Percentiles rank a stretch among this genome's conserved stretches.
Evolutionary conservation across 805 yeast genomes (phyloP).

Genomic region (Lipomyces anomalus): DNA sequence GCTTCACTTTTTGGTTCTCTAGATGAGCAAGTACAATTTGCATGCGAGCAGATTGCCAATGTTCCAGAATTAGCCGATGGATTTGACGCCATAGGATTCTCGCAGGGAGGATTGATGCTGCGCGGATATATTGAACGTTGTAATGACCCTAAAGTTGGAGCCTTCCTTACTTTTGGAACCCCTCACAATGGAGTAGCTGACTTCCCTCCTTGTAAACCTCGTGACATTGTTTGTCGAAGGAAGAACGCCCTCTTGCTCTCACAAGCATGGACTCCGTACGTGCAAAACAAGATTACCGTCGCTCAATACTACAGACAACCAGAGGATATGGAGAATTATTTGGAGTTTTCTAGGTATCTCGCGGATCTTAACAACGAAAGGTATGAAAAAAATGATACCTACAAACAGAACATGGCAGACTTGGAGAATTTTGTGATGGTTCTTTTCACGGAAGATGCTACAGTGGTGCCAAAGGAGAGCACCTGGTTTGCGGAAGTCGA

Average conservation of each 20-base stretch:
- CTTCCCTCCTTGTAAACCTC: slow-evolving; percentile 46
- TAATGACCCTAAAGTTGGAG: slow-evolving; percentile 40
- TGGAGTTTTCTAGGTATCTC: slow-evolving; percentile 52
- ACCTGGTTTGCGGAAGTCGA: slow-evolving; percentile 58
- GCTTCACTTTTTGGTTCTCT: slow-evolving; percentile 56
- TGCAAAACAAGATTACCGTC: slow-evolving; percentile 56
- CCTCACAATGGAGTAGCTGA: slow-evolving; percentile 70
- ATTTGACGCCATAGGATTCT: slow-evolving; percentile 70
- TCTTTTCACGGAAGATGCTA: slow-evolving; percentile 56
- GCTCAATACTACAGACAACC: slow-evolving; percentile 76
- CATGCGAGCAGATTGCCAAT: slow-evolving; percentile 48
- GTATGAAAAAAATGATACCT: slow-evolving; percentile 35
- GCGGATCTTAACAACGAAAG: slow-evolving; percentile 66
- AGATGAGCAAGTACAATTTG: slow-evolving; percentile 45
- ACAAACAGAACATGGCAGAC: slow-evolving; percentile 39
- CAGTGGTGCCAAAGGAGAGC: slow-evolving; percentile 65
- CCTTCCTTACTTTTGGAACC: slow-evolving; percentile 67
- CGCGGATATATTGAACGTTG: slow-evolving; percentile 63
- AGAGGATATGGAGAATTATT: slow-evolving; percentile 46
- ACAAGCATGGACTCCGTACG: slow-evolving; percentile 53
- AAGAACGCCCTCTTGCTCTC: slow-evolving; percentile 50
- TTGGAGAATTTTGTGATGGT: slow-evolving; percentile 55
- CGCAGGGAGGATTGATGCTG: slow-evolving; percentile 81
- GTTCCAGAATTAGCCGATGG: slow-evolving; percentile 48
- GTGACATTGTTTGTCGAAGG: slow-evolving; percentile 55